These are phyloP conservation scores for Neoascochyta sp. DNA, from an alignment of 2,329 filamentous ascomycete genomes.

Conservation along the genomic window DNA sequence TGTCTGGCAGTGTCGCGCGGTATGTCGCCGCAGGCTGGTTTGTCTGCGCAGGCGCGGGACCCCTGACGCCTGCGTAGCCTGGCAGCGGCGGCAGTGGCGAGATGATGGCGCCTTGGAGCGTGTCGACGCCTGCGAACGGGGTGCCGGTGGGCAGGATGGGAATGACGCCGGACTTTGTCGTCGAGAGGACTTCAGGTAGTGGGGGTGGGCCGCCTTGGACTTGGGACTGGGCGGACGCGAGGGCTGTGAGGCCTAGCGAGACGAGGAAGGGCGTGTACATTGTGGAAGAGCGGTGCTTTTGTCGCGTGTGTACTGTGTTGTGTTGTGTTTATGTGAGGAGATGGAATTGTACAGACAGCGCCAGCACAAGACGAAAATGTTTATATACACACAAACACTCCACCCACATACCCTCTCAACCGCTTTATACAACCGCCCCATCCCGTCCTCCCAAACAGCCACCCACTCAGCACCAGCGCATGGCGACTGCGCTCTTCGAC, in stretches of 20 bases:
- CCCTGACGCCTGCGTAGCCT: slow-evolving; percentile 20
- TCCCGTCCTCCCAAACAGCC: too few relatives aligned
- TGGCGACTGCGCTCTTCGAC: too few relatives aligned
- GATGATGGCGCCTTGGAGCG: slow-evolving; percentile 26
- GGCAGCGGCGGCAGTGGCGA: slow-evolving; percentile 16
- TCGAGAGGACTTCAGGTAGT: slow-evolving; percentile 11
- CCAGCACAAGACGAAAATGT: too few relatives aligned
- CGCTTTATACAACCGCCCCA: too few relatives aligned
- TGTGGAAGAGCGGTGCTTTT: too few relatives aligned
- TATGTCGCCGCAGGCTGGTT: slow-evolving; percentile 20
- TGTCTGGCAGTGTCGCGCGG: slow-evolving; percentile 18
- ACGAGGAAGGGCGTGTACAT: too few relatives aligned
- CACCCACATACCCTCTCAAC: too few relatives aligned
- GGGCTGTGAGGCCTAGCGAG: slow-evolving; percentile 9
- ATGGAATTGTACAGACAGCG: too few relatives aligned
- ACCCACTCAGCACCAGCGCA: too few relatives aligned
- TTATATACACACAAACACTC: too few relatives aligned
- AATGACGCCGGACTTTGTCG: slow-evolving; percentile 22
- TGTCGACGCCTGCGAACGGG: slow-evolving; percentile 19
- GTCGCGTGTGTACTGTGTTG: too few relatives aligned
- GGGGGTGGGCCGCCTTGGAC: slow-evolving; percentile 18
- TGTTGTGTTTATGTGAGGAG: too few relatives aligned
- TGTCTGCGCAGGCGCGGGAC: slow-evolving; percentile 18
- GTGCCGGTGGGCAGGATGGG: slow-evolving; percentile 15
- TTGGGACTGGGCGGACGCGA: slow-evolving; percentile 10